A percentile compares a stretch with the other conserved stretches of the same genome.
phyloP scores from a whole-genome alignment of 2,329 filamentous ascomycete species.

The Nemania sp. region DNA sequence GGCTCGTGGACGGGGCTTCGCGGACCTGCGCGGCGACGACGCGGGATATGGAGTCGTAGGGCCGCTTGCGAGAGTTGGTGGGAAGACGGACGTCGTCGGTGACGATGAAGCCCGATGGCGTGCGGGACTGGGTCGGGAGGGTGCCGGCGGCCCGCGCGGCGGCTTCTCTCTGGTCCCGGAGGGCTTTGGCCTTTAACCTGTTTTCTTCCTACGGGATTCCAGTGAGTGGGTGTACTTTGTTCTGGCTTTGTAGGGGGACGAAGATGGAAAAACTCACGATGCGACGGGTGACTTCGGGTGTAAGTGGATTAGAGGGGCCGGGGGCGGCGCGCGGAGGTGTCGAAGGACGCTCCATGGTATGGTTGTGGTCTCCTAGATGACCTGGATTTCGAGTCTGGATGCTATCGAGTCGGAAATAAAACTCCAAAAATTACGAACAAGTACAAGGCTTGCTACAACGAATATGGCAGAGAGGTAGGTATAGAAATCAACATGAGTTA shows the following conservation, averaged over 20 bases:
- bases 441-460: too few species aligned
- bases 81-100: slow-evolving; percentile 65
- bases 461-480: too few species aligned
- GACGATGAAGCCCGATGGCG: slow-evolving; percentile 72
- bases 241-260: too few species aligned
- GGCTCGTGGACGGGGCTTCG: slow-evolving; percentile 60
- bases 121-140: slow-evolving; percentile 50
- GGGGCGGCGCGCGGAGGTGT: slow-evolving; percentile 49
- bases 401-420: too few species aligned
- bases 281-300: slow-evolving; percentile 58
- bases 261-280: slow-evolving; percentile 51
- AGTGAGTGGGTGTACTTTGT: background rate
- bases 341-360: slow-evolving; percentile 53
- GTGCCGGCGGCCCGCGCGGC: slow-evolving; percentile 54
- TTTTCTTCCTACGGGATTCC: slow-evolving; percentile 71
- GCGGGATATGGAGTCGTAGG: slow-evolving; percentile 66
- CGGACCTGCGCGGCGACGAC: slow-evolving; percentile 2
- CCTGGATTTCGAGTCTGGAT: background rate
- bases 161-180: slow-evolving; percentile 74
- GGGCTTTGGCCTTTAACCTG: slow-evolving; percentile 84
- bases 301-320: slow-evolving; percentile 48
- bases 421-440: too few species aligned
- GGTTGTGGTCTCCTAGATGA: too few species aligned
- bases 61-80: slow-evolving; percentile 69
- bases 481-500: too few species aligned